phyloP scores from a whole-genome alignment of 75 land plant genomes.

The Chamaecyparis obtusa region DNA sequence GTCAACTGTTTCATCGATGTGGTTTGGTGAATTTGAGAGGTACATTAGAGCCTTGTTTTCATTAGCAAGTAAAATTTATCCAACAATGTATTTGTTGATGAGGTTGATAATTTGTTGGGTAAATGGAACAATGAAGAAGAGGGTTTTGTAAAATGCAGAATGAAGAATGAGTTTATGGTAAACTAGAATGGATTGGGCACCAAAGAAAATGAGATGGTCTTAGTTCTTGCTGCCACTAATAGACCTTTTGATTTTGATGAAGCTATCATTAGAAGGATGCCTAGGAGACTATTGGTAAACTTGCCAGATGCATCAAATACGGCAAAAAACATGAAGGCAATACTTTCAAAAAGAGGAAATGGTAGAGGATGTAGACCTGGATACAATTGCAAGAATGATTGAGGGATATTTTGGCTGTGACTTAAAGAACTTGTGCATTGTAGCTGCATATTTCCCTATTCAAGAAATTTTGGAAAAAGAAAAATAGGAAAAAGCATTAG shows the following conservation, averaged over 20 bases:
- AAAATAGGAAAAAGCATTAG: no score
- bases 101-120: conserved; percentile 82
- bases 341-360: conserved; percentile 79
- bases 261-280: no score
- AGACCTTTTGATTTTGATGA: no score
- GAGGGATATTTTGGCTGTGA: conserved; percentile 92
- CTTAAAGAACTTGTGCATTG: conserved; percentile 80
- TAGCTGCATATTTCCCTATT: conserved; percentile 83
- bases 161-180: conserved; percentile 82
- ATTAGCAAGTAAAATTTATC: conserved; percentile 83
- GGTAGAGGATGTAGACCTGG: conserved; percentile 60
- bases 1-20: conserved; percentile 86
- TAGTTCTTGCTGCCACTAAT: no score
- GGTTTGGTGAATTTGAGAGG: conserved; percentile 93
- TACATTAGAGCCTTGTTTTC: conserved; percentile 86
- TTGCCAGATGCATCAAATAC: conserved; percentile 31
- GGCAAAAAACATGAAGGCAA: conserved; percentile 63
- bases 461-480: conserved; percentile 81
- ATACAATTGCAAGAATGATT: conserved; percentile 67
- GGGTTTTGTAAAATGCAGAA: conserved; percentile 78
- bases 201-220: no score
- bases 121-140: conserved; percentile 56
- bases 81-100: conserved; percentile 91
- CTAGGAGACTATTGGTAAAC: conserved; percentile 17
- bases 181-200: no score